Evolutionary conservation across 345 rosid species (phyloP), one percentile per base, ranked within the genome.

Genomic region (Conringia planisiliqua): DNA sequence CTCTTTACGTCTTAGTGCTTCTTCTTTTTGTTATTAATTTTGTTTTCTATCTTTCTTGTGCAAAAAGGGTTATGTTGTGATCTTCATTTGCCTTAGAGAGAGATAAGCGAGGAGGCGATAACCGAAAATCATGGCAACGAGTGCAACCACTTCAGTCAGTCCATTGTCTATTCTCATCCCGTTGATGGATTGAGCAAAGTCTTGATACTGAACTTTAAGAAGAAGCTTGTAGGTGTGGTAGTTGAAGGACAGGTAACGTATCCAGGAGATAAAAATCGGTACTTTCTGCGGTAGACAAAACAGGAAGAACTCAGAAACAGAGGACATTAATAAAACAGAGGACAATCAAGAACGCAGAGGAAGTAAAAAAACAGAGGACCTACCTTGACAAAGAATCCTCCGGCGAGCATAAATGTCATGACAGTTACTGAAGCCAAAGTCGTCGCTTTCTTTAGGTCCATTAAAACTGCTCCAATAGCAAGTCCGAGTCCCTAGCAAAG

Each of bases 351-450:
- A 74, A 61, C 33, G 38, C 77, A 57, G 66, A 8, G 51, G 71
- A 43, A 9, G 0, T 20, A 22, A 16, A 68, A 38, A 63, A 70
- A 55, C 66, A 71, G 61, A 63, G 73, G 17, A 71, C 17, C 73
- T 80, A 82, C 98, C 94, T 91, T 79, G 0, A 93, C 97, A 68
- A 93, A 93, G 83, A 70, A 93, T 33, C 96, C 98, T 62, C 98
- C 97, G 3, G 98, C 96, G 13, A 93, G 87, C 97, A 94, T 95
- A 80, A 91, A 95, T 42, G 97, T 91, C 99, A 95, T 95, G 72
- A 95, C 93, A 30, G 97, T 85, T 16, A 95, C 97, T 27, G 97
- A 95, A 60, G 99, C 99, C 60, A 95, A 68, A 32, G 99, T 95
- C 2, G 99, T 95, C 10, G 99, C 97, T 79, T 69, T 90, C 82